phyloP scores from a whole-genome alignment of 228 moss, liverwort and hornwort species.

The Sphagnum fallax region DNA sequence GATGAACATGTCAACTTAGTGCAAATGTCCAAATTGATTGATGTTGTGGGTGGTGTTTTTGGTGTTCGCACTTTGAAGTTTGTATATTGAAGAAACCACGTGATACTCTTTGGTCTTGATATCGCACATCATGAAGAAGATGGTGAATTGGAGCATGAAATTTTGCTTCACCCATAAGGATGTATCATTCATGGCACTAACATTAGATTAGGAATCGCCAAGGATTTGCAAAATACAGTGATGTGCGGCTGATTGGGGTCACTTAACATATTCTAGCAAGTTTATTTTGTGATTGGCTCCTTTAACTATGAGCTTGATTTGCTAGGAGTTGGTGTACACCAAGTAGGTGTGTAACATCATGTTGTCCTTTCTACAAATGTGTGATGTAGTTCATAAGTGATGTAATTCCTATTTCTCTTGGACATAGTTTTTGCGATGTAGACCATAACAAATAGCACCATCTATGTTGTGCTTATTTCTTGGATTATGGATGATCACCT shows the following conservation, averaged over 20 bases:
- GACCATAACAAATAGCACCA: not conserved
- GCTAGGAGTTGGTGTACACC: conserved; percentile 72
- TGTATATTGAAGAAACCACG: conserved; percentile 50
- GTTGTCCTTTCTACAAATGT: not conserved
- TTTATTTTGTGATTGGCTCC: conserved; percentile 75
- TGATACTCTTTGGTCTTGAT: conserved; percentile 76
- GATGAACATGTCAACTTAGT: no score
- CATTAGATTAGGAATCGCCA: conserved; percentile 75
- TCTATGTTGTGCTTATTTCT: no score
- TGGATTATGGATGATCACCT: no score
- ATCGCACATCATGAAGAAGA: conserved; percentile 23
- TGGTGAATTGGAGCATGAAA: conserved; percentile 47
- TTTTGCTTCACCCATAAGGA: conserved; percentile 68
- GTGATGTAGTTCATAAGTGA: no score
- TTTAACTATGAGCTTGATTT: conserved; percentile 87
- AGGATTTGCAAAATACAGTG: conserved; percentile 66
- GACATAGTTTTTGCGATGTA: not conserved
- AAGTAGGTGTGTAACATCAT: conserved; percentile 47
- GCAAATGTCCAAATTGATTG: no score
- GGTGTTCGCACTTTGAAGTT: conserved; percentile 61
- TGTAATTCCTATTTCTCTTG: not conserved
- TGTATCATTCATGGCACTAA: conserved; percentile 44
- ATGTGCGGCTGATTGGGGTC: conserved; percentile 65
- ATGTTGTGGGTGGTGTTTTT: not conserved
- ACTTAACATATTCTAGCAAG: conserved; percentile 75